phyloP scores from a whole-genome alignment of 2,329 filamentous ascomycete species.

The Aspergillus pseudotamarii region DNA sequence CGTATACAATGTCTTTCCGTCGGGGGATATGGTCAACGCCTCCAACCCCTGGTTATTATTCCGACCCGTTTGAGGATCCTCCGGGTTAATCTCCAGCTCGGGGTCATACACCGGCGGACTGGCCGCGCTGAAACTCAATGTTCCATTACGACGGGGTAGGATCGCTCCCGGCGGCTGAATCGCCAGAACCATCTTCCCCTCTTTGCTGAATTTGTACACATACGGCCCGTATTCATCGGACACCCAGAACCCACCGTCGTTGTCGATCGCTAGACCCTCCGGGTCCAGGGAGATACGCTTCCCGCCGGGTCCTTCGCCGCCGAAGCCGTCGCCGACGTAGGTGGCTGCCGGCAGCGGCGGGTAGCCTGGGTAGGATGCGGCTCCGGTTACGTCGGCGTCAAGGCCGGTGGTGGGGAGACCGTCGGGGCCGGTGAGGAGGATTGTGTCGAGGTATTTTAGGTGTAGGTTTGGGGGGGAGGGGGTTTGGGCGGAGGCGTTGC shows the following conservation, averaged over 20 bases:
- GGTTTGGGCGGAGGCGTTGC: slow-evolving; percentile 53
- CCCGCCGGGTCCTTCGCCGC: slow-evolving; percentile 61
- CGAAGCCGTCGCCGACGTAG: slow-evolving; percentile 70
- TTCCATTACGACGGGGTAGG: slow-evolving; percentile 65
- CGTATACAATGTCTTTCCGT: slow-evolving; percentile 66
- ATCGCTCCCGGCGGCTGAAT: slow-evolving; percentile 67
- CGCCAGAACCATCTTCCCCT: slow-evolving; percentile 63
- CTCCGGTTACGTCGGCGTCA: slow-evolving; percentile 60
- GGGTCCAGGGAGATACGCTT: slow-evolving; percentile 63
- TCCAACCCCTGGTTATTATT: slow-evolving; percentile 78
- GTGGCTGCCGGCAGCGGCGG: slow-evolving; percentile 65
- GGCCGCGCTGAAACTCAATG: slow-evolving; percentile 64
- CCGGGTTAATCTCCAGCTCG: slow-evolving; percentile 53
- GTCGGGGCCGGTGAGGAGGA: slow-evolving; percentile 65
- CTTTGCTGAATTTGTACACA: slow-evolving; percentile 64
- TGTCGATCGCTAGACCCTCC: slow-evolving; percentile 66
- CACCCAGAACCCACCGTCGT: slow-evolving; percentile 67
- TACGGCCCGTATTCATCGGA: slow-evolving; percentile 73
- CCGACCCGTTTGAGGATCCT: slow-evolving; percentile 63
- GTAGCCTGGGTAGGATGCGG: slow-evolving; percentile 60
- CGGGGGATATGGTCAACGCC: slow-evolving; percentile 64
- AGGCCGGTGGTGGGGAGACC: slow-evolving; percentile 66
- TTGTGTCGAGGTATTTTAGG: slow-evolving; percentile 65
- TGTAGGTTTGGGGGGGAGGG: slow-evolving; percentile 64
- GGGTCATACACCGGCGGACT: slow-evolving; percentile 64